Conservation (phyloP, 768 basidiomycete species). For the Pleurotus platypus region DNA sequence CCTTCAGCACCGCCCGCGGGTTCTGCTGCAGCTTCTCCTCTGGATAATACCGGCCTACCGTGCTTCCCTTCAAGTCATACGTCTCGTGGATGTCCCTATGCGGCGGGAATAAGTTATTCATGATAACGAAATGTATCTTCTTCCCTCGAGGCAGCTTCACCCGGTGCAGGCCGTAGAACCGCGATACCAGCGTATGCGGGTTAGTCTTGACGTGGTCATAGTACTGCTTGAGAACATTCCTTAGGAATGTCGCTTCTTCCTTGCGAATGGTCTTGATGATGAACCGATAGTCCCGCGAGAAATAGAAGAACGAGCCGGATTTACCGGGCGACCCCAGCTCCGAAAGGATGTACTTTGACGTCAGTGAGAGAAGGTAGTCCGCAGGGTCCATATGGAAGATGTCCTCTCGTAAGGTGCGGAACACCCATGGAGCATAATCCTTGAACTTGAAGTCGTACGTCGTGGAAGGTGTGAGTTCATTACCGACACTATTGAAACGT, state of each 20-base stretch:
- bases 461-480: conserved; percentile 96
- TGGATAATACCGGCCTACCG: conserved; percentile 82
- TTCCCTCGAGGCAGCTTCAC: conserved; percentile 91
- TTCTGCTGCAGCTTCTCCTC: conserved; percentile 81
- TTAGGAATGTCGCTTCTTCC: conserved; percentile 90
- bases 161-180: conserved; percentile 96
- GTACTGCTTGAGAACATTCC: conserved; percentile 79
- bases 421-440: conserved; percentile 98
- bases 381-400: conserved; percentile 95
- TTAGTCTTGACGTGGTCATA: conserved; percentile 83
- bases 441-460: conserved; percentile 99
- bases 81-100: conserved; percentile 98
- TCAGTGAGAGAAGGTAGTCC: conserved; percentile 95
- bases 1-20: conserved; percentile 88
- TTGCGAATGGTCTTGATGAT: conserved; percentile 99
- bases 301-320: conserved; percentile 99
- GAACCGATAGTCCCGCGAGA: conserved; percentile 97
- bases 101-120: conserved; percentile 99
- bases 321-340: conserved; percentile 98
- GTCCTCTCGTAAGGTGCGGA: conserved; percentile 92
- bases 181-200: conserved; percentile 88
- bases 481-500: conserved; percentile 66
- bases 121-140: conserved; percentile 99
- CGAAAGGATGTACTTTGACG: conserved; percentile 95
- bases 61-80: conserved; percentile 94